A percentile compares a stretch with the other conserved stretches of the same genome.
Conservation (phyloP, 31 red algal genomes). For the Odonthalia washingtoniensis region DNA sequence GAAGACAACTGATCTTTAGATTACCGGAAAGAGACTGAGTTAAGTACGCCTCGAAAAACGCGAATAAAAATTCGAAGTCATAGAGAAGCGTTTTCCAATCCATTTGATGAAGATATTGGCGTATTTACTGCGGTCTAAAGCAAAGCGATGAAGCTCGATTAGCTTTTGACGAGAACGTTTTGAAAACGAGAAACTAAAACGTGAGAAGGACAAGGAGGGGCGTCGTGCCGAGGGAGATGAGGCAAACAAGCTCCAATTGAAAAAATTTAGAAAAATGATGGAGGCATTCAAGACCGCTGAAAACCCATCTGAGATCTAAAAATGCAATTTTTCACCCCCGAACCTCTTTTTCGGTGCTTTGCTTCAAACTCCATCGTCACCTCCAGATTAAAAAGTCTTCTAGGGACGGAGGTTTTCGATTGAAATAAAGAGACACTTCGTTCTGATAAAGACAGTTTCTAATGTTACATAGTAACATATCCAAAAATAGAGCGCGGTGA, state of each 20-base stretch:
- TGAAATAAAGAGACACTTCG: slow-evolving; percentile 14
- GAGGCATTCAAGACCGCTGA: slow-evolving; percentile 14
- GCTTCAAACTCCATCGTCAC: no score
- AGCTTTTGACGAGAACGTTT: no score
- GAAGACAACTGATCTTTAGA: not conserved
- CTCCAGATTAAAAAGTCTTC: no score
- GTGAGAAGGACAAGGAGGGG: not conserved
- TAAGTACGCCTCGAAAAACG: not conserved
- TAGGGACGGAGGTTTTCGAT: slow-evolving; percentile 26
- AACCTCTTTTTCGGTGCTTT: no score
- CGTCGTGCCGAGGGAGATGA: not conserved
- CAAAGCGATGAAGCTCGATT: no score
- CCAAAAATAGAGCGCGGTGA: not conserved
- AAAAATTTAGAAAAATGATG: slow-evolving; percentile 49
- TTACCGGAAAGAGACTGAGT: not conserved
- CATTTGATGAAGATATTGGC: not conserved
- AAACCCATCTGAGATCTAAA: no score
- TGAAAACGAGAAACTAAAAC: not conserved
- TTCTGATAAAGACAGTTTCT: slow-evolving; percentile 38
- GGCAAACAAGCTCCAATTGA: slow-evolving; percentile 13
- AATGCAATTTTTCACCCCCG: no score
- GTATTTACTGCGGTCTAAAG: not conserved
- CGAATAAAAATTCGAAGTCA: not conserved
- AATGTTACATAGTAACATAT: slow-evolving; percentile 35
- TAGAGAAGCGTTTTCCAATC: not conserved